Evolutionary conservation across 139 green algal genomes (phyloP).

Genomic region (Limnomonas spitsbergensis): DNA sequence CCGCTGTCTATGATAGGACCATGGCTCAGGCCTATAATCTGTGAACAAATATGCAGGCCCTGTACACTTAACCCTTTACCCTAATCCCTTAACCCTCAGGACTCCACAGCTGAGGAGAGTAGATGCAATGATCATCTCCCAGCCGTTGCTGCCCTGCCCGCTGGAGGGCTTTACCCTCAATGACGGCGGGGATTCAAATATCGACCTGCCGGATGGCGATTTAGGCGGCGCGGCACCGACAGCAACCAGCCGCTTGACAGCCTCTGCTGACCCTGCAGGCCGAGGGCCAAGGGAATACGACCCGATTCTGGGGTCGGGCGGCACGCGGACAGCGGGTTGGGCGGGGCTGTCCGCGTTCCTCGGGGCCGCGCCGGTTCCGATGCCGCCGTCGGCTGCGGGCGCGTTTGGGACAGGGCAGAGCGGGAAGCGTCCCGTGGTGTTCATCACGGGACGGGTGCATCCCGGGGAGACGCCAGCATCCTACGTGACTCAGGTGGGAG

Average conservation of each 20-base stretch:
- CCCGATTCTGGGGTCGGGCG: neutral
- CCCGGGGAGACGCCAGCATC: slow-evolving; percentile 11
- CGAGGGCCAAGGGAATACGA: no score
- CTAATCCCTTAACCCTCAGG: no score
- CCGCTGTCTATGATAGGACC: no score
- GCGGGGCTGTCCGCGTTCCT: neutral
- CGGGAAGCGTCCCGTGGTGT: slow-evolving; percentile 2
- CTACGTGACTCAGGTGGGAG: slow-evolving; percentile 1
- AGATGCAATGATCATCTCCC: slow-evolving; percentile 30
- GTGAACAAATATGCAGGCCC: no score
- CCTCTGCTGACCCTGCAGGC: neutral
- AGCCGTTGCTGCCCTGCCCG: neutral
- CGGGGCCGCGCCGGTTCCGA: no score
- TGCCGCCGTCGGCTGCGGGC: neutral
- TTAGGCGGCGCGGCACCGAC: no score
- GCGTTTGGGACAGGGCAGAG: neutral
- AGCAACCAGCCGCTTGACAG: neutral
- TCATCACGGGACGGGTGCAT: slow-evolving; percentile 4
- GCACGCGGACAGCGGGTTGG: neutral
- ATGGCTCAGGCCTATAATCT: no score
- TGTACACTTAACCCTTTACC: no score
- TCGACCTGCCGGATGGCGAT: no score
- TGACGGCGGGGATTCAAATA: no score
- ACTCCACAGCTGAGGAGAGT: slow-evolving; percentile 29
- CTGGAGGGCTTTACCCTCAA: neutral